A percentile compares a stretch with the other conserved stretches of the same genome.
phyloP scores from a whole-genome alignment of 2,329 filamentous ascomycete species.

The Penicillium sp. region DNA sequence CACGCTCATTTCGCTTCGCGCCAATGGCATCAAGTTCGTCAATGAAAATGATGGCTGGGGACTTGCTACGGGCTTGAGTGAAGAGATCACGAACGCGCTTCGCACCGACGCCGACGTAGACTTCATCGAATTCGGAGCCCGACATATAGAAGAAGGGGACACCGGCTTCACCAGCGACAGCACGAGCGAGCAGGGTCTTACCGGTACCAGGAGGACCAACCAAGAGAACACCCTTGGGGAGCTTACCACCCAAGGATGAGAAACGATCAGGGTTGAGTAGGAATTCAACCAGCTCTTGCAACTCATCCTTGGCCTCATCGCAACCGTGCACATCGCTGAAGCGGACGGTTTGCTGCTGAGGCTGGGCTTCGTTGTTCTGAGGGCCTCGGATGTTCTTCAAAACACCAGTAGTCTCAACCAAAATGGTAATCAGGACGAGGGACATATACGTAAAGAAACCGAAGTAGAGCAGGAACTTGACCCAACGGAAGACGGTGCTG shows the following conservation, averaged over 20 bases:
- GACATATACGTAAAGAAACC: constrained; percentile 74
- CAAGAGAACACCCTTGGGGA: constrained; percentile 93
- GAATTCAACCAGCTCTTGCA: constrained; percentile 96
- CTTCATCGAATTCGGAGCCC: constrained; percentile 95
- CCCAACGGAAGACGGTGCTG: constrained; percentile 80
- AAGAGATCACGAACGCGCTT: constrained; percentile 97
- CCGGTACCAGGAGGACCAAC: constrained; percentile 95
- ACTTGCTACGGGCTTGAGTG: constrained; percentile 74
- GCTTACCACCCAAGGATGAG: constrained; percentile 88
- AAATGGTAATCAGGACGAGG: constrained; percentile 73
- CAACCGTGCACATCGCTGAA: constrained; percentile 96
- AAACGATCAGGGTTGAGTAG: constrained; percentile 91
- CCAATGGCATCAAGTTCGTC: constrained; percentile 94
- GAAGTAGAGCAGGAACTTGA: constrained; percentile 81
- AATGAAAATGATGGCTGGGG: constrained; percentile 91
- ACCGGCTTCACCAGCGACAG: constrained; percentile 92
- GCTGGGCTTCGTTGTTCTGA: constrained; percentile 79
- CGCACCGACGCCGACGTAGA: constrained; percentile 94
- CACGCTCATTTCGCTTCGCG: constrained; percentile 85
- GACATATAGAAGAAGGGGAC: constrained; percentile 99
- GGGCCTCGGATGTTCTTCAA: constrained; percentile 73
- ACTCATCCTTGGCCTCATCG: constrained; percentile 96
- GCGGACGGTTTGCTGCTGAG: constrained; percentile 85
- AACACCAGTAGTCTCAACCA: constrained; percentile 76
- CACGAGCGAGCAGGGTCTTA: constrained; percentile 92